These are phyloP conservation scores for Pseudonectria buxi DNA, from an alignment of 2,329 filamentous ascomycete species.

Conservation along the genomic window DNA sequence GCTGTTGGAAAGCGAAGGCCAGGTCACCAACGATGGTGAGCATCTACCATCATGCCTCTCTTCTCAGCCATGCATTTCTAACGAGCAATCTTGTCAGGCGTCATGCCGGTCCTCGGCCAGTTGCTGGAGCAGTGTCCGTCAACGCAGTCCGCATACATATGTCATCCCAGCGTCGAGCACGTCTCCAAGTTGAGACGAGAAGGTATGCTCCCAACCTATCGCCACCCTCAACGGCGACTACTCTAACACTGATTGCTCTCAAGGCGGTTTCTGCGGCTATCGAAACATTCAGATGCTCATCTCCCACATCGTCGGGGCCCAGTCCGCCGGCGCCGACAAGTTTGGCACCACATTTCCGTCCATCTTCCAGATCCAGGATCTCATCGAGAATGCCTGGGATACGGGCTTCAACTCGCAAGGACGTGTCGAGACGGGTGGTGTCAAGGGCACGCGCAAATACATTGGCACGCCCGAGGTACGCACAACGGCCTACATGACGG, in stretches of 20 bases:
- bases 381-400: conserved; percentile 86
- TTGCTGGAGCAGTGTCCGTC: conserved; percentile 55
- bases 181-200: conserved; percentile 76
- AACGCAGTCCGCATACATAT: conserved; percentile 70
- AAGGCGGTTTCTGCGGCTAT: conserved; percentile 88
- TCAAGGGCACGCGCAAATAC: conserved; percentile 84
- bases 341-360: conserved; percentile 61
- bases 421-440: conserved; percentile 75
- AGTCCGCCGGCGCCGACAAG: conserved; percentile 48
- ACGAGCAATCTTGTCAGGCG: conserved; percentile 29
- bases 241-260: neutral
- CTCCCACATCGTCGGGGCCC: conserved; percentile 64
- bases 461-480: conserved; percentile 85
- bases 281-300: conserved; percentile 89
- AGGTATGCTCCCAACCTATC: conserved; percentile 33
- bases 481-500: too few species aligned
- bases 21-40: conserved; percentile 46
- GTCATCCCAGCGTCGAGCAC: conserved; percentile 67
- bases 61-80: conserved; percentile 3
- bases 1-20: conserved; percentile 54
- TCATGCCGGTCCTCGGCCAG: conserved; percentile 56
- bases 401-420: conserved; percentile 70
- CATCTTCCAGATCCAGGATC: conserved; percentile 76
- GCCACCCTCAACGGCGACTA: neutral
- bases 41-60: too few species aligned